A percentile compares a stretch with the other conserved stretches of the same genome.
These are phyloP conservation scores for Oxytropis ochrocephala DNA, from an alignment of 306 rosid genomes.

Conservation along the genomic window DNA sequence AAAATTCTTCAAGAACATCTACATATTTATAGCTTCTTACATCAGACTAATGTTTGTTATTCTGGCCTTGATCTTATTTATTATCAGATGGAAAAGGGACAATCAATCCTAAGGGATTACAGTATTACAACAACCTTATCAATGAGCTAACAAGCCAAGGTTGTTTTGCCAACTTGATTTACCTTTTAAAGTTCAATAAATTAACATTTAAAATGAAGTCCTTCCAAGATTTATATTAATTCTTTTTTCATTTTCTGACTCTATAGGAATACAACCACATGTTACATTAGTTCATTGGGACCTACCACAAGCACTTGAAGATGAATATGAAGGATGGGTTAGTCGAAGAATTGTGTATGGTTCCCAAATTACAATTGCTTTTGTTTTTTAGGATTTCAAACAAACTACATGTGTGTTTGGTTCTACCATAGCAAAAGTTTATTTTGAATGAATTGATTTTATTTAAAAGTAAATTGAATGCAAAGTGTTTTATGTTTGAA, in stretches of 20 bases:
- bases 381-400: not conserved
- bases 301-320: slow-evolving; percentile 68
- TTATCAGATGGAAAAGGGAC: slow-evolving; percentile 61
- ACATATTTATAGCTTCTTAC: not conserved
- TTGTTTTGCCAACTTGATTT: slow-evolving; percentile 5
- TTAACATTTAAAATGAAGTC: not conserved
- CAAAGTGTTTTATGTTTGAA: too few species aligned
- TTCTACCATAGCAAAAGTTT: too few species aligned
- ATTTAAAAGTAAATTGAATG: too few species aligned
- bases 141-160: slow-evolving; percentile 49
- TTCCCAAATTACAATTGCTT: not conserved
- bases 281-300: slow-evolving; percentile 52
- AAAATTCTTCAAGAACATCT: not conserved
- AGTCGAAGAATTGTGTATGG: slow-evolving; percentile 49
- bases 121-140: slow-evolving; percentile 61
- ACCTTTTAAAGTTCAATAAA: not conserved
- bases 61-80: not conserved
- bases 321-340: slow-evolving; percentile 77
- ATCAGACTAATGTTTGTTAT: not conserved
- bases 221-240: not conserved
- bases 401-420: not conserved
- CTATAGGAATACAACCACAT: slow-evolving; percentile 72
- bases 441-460: too few species aligned
- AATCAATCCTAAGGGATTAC: slow-evolving; percentile 59
- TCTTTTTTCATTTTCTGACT: not conserved